phyloP scores from a whole-genome alignment of 805 yeast genomes.

The Vanderwaltozyma yarrowii region DNA sequence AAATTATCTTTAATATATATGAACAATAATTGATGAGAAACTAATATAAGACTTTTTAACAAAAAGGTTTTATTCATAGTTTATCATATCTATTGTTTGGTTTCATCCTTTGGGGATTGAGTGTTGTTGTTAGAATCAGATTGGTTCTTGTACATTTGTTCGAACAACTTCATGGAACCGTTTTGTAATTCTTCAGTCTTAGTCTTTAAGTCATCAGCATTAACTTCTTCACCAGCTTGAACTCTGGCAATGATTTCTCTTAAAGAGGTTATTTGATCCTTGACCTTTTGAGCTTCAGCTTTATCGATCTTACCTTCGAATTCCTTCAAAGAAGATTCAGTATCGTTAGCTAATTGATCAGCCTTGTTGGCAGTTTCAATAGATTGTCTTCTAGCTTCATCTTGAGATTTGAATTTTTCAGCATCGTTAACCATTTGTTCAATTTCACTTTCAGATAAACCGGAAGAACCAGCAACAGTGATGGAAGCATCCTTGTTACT shows the following conservation, averaged over 20 bases:
- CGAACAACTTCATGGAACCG: slow-evolving; percentile 66
- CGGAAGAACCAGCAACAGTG: slow-evolving; percentile 94
- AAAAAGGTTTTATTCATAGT: too few relatives aligned
- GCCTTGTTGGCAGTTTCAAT: slow-evolving; percentile 74
- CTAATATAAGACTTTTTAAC: too few relatives aligned
- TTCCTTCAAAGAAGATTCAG: slow-evolving; percentile 75
- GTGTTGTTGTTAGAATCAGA: background rate
- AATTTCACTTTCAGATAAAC: slow-evolving; percentile 80
- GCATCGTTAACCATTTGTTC: slow-evolving; percentile 88
- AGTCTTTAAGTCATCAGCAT: slow-evolving; percentile 51
- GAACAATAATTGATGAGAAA: too few relatives aligned
- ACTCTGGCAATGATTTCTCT: slow-evolving; percentile 61
- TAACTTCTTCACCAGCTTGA: slow-evolving; percentile 47
- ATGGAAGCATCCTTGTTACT: slow-evolving; percentile 89
- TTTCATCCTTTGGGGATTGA: slow-evolving; percentile 4
- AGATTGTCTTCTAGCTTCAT: slow-evolving; percentile 74
- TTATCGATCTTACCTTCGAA: slow-evolving; percentile 50
- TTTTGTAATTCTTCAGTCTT: slow-evolving; percentile 69
- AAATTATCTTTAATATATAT: too few relatives aligned
- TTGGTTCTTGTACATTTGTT: slow-evolving; percentile 39
- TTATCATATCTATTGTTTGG: slow-evolving; percentile 5
- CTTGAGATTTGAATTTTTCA: slow-evolving; percentile 79
- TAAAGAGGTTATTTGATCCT: slow-evolving; percentile 43
- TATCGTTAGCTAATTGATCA: slow-evolving; percentile 73
- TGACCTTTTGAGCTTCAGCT: slow-evolving; percentile 37